A percentile compares a stretch with the other conserved stretches of the same genome.
Conservation (phyloP, 2,329 filamentous ascomycete genomes). For the Gliomastix tumulicola region DNA sequence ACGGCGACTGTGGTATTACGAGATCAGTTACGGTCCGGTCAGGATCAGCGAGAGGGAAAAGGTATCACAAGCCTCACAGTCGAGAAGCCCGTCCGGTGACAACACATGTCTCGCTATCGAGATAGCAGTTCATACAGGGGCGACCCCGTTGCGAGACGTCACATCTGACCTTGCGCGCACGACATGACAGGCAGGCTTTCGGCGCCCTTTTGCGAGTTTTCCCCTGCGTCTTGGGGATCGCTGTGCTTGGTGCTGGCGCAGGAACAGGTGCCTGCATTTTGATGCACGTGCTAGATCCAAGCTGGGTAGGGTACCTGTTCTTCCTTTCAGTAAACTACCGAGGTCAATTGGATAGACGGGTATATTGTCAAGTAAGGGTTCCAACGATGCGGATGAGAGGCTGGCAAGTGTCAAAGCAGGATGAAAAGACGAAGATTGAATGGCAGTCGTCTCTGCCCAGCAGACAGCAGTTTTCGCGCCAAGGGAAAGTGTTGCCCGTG, state of each 20-base stretch:
- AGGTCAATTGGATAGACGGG: too few relatives aligned
- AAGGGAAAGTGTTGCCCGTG: too few relatives aligned
- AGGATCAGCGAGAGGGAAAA: not conserved
- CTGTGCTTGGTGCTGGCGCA: constrained; percentile 1
- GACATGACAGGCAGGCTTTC: constrained; percentile 44
- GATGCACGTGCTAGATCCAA: too few relatives aligned
- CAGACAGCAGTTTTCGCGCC: too few relatives aligned
- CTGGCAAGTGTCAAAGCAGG: too few relatives aligned
- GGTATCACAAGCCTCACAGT: constrained; percentile 19
- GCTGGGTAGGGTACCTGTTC: too few relatives aligned
- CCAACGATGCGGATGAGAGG: too few relatives aligned
- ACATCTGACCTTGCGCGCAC: constrained; percentile 42
- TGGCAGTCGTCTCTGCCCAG: too few relatives aligned
- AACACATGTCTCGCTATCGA: constrained; percentile 38
- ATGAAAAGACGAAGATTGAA: too few relatives aligned
- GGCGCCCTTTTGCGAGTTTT: constrained; percentile 37
- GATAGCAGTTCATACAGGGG: constrained; percentile 45
- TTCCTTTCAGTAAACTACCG: too few relatives aligned
- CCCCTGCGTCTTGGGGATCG: constrained; percentile 16
- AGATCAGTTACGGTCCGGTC: not conserved
- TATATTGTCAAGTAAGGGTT: too few relatives aligned
- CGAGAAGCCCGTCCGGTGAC: constrained; percentile 30
- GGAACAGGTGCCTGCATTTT: too few relatives aligned
- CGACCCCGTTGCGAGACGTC: constrained; percentile 40
- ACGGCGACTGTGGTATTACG: constrained; percentile 14